A percentile compares a stretch with the other conserved stretches of the same genome.
Evolutionary conservation across 202 grass and related monocot genomes (phyloP).

Genomic region (Bolboschoenoplectus hybrid): DNA sequence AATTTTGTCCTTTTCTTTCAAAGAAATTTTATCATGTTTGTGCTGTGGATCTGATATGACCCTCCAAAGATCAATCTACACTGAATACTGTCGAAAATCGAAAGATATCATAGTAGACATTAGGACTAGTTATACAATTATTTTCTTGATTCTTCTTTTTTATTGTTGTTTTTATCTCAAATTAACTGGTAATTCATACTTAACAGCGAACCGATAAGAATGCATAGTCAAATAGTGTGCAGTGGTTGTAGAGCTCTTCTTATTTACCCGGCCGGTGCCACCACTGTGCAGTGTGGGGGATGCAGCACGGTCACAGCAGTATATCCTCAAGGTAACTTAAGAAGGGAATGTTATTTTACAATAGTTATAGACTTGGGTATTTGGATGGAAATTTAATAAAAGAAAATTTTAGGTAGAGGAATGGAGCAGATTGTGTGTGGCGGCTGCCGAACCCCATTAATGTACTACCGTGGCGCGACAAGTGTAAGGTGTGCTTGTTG

Average conservation of each 20-base stretch:
- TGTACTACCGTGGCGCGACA: constrained; percentile 67
- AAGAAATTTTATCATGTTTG: background rate
- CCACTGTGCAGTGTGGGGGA: constrained; percentile 46
- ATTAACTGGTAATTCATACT: background rate
- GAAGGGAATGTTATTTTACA: constrained; percentile 15
- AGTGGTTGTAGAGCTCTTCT: constrained; percentile 51
- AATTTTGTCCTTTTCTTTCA: background rate
- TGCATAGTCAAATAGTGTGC: constrained; percentile 57
- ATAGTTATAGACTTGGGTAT: background rate
- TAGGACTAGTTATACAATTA: background rate
- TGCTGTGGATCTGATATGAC: background rate
- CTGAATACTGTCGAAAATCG: background rate
- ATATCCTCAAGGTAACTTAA: constrained; percentile 41
- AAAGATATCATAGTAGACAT: background rate
- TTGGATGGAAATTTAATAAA: background rate
- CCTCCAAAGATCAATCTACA: background rate
- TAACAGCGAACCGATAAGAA: constrained; percentile 34
- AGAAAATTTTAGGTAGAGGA: constrained; percentile 44
- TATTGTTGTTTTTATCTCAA: constrained; percentile 3
- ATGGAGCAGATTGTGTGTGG: constrained; percentile 77
- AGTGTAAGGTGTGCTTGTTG: constrained; percentile 79
- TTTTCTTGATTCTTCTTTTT: background rate
- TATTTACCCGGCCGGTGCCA: constrained; percentile 47
- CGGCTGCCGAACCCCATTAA: constrained; percentile 71
- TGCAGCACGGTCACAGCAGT: constrained; percentile 41